These are phyloP conservation scores for Trifolium repens DNA, from an alignment of 306 rosid genomes.

Conservation along the genomic window DNA sequence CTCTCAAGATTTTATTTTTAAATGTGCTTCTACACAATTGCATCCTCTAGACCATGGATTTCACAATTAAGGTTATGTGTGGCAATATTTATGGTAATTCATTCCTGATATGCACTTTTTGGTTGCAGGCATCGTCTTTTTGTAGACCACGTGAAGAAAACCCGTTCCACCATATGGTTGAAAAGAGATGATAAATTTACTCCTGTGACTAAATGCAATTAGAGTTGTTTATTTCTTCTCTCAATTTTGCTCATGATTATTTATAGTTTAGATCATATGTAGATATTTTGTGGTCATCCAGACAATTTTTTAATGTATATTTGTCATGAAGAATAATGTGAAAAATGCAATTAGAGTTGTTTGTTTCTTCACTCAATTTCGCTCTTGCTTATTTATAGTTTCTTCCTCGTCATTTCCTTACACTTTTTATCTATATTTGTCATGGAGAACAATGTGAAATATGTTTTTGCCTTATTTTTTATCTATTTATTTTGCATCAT, in stretches of 20 bases:
- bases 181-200: conserved; percentile 75
- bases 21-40: conserved; percentile 13
- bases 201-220: conserved; percentile 56
- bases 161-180: conserved; percentile 86
- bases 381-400: conserved; percentile 23
- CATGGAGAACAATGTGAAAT: conserved; percentile 11
- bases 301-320: conserved; percentile 9
- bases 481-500: conserved; percentile 7
- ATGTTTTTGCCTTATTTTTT: conserved; percentile 6
- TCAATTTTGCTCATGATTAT: background rate
- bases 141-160: conserved; percentile 75
- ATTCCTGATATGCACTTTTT: conserved; percentile 40
- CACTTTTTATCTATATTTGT: conserved; percentile 23
- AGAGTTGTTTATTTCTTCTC: conserved; percentile 12
- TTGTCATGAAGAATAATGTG: conserved; percentile 21
- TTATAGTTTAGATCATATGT: conserved; percentile 38
- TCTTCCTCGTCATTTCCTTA: conserved; percentile 10
- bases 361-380: background rate
- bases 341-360: conserved; percentile 33
- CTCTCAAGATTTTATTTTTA: background rate
- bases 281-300: conserved; percentile 15
- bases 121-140: conserved; percentile 74
- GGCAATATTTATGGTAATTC: conserved; percentile 15
- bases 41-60: conserved; percentile 3
- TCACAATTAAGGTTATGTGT: conserved; percentile 14